A percentile compares a stretch with the other conserved stretches of the same genome.
phyloP scores from a whole-genome alignment of 768 basidiomycete species.

The Leccinum variicolor region DNA sequence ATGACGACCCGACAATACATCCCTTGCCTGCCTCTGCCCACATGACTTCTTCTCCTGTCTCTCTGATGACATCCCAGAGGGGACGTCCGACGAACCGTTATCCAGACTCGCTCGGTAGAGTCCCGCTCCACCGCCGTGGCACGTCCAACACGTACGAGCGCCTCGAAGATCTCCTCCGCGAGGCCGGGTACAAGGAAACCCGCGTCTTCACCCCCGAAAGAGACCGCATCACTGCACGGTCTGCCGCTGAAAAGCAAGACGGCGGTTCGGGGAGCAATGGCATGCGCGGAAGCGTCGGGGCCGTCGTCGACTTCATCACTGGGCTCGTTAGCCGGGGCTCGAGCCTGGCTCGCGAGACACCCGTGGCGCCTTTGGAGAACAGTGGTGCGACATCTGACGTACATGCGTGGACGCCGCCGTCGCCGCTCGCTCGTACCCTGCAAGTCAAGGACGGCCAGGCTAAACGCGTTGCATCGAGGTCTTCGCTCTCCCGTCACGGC shows the following conservation, averaged over 20 bases:
- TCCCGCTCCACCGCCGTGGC: slow-evolving; percentile 74
- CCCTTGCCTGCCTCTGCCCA: slow-evolving; percentile 7
- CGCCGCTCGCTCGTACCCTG: slow-evolving; percentile 19
- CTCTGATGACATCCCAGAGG: slow-evolving; percentile 43
- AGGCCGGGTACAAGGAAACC: slow-evolving; percentile 92
- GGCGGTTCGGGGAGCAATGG: slow-evolving; percentile 33
- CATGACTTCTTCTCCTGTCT: slow-evolving; percentile 22
- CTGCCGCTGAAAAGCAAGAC: slow-evolving; percentile 21
- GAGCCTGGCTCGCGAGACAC: slow-evolving; percentile 18
- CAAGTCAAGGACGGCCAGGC: slow-evolving; percentile 9
- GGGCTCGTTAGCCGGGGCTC: slow-evolving; percentile 46
- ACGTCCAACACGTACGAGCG: slow-evolving; percentile 80
- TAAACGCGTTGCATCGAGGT: slow-evolving; percentile 11
- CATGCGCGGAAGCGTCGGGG: slow-evolving; percentile 42
- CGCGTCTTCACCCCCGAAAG: slow-evolving; percentile 84
- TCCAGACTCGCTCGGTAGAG: slow-evolving; percentile 57
- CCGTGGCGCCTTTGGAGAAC: slow-evolving; percentile 6
- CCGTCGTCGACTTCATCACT: slow-evolving; percentile 64
- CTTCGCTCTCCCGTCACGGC: slow-evolving; percentile 15
- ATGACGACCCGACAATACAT: slow-evolving; percentile 7
- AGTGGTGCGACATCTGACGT: not conserved
- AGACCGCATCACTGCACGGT: slow-evolving; percentile 43
- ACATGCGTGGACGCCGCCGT: slow-evolving; percentile 23
- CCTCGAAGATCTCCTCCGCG: slow-evolving; percentile 79
- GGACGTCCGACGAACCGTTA: slow-evolving; percentile 47